These are phyloP conservation scores for Hymenoscyphus fructigenus DNA, from an alignment of 2,329 filamentous ascomycete species.

Conservation along the genomic window DNA sequence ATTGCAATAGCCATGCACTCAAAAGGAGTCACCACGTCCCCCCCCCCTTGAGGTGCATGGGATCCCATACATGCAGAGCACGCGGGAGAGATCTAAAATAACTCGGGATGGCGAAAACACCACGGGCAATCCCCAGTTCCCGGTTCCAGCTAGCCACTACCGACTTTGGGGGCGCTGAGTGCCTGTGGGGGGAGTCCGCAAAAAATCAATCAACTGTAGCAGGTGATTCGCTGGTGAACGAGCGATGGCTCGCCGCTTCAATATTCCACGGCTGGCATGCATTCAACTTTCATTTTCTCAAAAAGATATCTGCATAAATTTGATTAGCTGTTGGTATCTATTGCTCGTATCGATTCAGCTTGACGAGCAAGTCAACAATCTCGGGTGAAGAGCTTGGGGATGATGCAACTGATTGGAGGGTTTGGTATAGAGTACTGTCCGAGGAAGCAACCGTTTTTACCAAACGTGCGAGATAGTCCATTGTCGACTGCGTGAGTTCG, in stretches of 20 bases:
- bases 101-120: not conserved
- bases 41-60: not conserved
- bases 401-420: conserved; percentile 31
- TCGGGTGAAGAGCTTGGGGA: conserved; percentile 30
- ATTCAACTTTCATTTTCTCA: not conserved
- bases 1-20: not conserved
- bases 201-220: not conserved
- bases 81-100: not conserved
- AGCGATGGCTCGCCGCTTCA: conserved; percentile 1
- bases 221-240: not conserved
- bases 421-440: conserved; percentile 31
- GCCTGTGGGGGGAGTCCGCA: not conserved
- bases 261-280: not conserved
- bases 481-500: conserved; percentile 28
- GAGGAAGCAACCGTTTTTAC: conserved; percentile 29
- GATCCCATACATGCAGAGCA: not conserved
- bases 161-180: not conserved
- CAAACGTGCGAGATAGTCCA: conserved; percentile 31
- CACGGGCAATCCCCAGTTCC: not conserved
- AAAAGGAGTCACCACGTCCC: not conserved
- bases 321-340: not conserved
- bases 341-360: conserved; percentile 21
- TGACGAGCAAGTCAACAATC: conserved; percentile 31
- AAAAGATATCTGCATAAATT: not conserved
- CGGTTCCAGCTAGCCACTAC: not conserved